Evolutionary conservation across 2,329 filamentous ascomycete species (phyloP), one percentile per base, ranked within the genome.

Genomic region (Alternaria triticina): DNA sequence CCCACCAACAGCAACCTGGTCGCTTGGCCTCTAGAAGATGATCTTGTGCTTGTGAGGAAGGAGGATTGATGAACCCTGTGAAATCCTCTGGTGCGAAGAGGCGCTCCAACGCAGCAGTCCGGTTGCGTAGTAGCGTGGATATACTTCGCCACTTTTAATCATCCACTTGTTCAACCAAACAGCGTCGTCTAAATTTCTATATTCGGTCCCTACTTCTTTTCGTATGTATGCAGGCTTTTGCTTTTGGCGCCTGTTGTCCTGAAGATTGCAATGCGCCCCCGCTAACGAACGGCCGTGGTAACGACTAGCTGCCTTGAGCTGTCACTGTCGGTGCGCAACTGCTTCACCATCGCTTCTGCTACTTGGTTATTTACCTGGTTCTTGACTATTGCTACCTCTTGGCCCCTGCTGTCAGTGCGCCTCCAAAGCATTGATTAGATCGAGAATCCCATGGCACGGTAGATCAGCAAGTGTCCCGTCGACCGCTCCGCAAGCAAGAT

Each of bases 81-180:
- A 72, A 75, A 66, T 69, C 71, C 69, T 74, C 68, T 71, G 61
- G 65, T 74, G 74, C 69, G 36, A 69, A 56, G 68, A 73, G 54
- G 69, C 67, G 68, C 69, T 64, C 68, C 62, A 71, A 68, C 68
- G 65, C 68, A 58, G 61, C 67, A 69, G 61, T 62, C 72, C 74
- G 64, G 55, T 71, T 70, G 70, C 54, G 72, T 68, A 67, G 70
- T 77, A 77, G 75, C 71, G 76, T 70, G 62, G 65, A 57, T 61
- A 58, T 75, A 66, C 72, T 73, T 79, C 74, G 77, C 77, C 77
- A 78, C 77, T 78, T 78, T 79, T 79, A 74, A 77, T 77, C 73
- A 75, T 74, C 70, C 69, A 74, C 68, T 67, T 67, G 64, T 70
- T 66, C 72, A 76, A 70, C 75, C 76, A 77, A 71, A 77, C 70